Evolutionary conservation across 108 stramenopile species (phyloP), one percentile per base, ranked within the genome.

Genomic region (Cyclotella sp.): DNA sequence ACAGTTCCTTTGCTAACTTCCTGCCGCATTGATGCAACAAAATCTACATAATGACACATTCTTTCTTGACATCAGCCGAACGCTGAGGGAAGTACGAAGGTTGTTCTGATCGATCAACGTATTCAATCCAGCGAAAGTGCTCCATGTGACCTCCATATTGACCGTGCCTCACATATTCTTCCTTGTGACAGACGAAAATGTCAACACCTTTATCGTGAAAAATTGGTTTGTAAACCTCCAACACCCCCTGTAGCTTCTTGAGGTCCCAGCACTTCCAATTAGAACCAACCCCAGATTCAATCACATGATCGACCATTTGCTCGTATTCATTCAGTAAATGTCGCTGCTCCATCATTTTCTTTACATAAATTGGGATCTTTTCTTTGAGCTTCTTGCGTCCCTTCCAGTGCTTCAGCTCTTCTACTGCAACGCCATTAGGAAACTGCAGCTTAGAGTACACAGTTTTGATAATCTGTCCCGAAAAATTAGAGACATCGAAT

Each of bases 371-470:
- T 21, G 84, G 84, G 16, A 83, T 80, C 1, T 84, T 78, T 28
- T 85, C 84, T 51, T 83, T 78, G 13, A 87, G 61, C 44, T 73
- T 65, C 58, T 82, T 75, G 3, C 87, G 76, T 11, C 69, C 84
- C 10, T 60, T 34, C 73, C 69, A 83, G 4, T 73, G 60, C 47
- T 81, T 82, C 15, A 87, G 68, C 44, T 87, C 73, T 49, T 87
- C 87, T 13, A 87, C 84, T 46, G 81, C 87, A 2, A 87, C 87
- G 6, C 87, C 87, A 27, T 83, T 72, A 21, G 87, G 87, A 28
- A 87, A 85, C 46, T 87, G 22, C 9, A 87, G 30, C 24, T 49
- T 85, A 14, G 81, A 62, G 68, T 83, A 87, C 21, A 18, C 24
- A 45, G 87, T 87, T 46, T 83, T 72, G 71, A 87, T 79, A 46